Percentiles rank a stretch among this genome's conserved stretches.
Evolutionary conservation across 768 basidiomycete genomes (phyloP).

Genomic region (Leccinum broughii): DNA sequence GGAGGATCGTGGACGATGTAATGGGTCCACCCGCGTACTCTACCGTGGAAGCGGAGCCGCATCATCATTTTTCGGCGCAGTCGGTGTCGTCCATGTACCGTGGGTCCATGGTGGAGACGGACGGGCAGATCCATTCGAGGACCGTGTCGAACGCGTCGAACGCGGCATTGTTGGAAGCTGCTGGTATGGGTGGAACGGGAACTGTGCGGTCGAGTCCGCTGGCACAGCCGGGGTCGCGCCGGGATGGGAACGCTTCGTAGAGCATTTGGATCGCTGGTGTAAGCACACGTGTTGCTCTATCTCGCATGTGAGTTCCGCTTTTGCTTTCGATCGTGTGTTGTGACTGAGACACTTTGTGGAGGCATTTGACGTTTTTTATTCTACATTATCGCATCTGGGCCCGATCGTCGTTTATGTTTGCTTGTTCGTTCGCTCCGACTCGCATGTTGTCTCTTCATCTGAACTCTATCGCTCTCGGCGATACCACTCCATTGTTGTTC

Average conservation of each 20-base stretch:
- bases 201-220: conserved; percentile 25
- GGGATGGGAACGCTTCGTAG: not conserved
- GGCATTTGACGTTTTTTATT: conserved; percentile 2
- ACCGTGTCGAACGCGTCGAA: conserved; percentile 23
- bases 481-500: not conserved
- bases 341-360: not conserved
- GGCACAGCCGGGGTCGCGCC: conserved; percentile 8
- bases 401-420: not conserved
- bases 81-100: conserved; percentile 27
- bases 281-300: not conserved
- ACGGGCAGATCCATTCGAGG: conserved; percentile 20
- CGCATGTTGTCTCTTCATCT: not conserved
- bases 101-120: conserved; percentile 10
- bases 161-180: conserved; percentile 24
- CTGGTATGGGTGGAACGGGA: conserved; percentile 14
- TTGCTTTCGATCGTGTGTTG: not conserved
- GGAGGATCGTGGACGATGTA: conserved; percentile 47
- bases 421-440: not conserved
- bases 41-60: not conserved
- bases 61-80: conserved; percentile 22
- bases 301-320: conserved; percentile 1
- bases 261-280: not conserved
- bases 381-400: not conserved
- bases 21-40: conserved; percentile 40
- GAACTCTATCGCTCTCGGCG: not conserved